Base-by-base conservation (phyloP, 495 filamentous ascomycete species). In the Parmelia sp. region DNA sequence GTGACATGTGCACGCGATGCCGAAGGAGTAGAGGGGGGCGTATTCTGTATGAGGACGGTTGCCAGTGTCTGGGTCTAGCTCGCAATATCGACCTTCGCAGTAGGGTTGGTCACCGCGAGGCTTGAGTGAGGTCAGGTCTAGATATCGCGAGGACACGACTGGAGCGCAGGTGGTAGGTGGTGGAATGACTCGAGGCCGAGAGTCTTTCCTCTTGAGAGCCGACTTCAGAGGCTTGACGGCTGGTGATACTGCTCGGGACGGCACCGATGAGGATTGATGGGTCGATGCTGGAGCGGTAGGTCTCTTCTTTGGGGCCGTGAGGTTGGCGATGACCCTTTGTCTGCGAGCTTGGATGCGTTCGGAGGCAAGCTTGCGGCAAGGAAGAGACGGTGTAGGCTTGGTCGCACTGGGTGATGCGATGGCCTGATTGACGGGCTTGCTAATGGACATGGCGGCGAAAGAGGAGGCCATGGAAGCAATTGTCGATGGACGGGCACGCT, bases 381-480 rank as follows among this genome's bases (percentile, higher is more conserved):
- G 37, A 63, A 63, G 61, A 63, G 61, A 37, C 53, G n/a, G 9
- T 8, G 61, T n/a, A 55, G 56, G 61, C 61, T 53, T 63, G 61
- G 51, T 23, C 61, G 45, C 36, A 53, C 25, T 63, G 47, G 47
- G 19, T 29, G 12, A 23, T 57, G 61, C 47, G 61, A 53, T 44
- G 23, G 47, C 61, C 45, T 21, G 58, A 25, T 49, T 61, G 59
- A 17, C 42, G 49, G 47, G n/a, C 2, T 25, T 56, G 36, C 45
- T 62, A 36, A 55, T n/a, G 45, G 45, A 27, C 45, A 31, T 60
- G 39, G 35, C 35, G 37, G 44, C 51, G 45, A 39, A 42, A 21
- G n/a, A 21, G 36, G 35, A 53, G n/a, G 37, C 35, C 36, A 40
- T 51, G 49, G 47, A 33, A 51, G 29, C 27, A 44, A 47, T 37